Evolutionary conservation across 768 basidiomycete species (phyloP).

Genomic region (Inosperma sp.): DNA sequence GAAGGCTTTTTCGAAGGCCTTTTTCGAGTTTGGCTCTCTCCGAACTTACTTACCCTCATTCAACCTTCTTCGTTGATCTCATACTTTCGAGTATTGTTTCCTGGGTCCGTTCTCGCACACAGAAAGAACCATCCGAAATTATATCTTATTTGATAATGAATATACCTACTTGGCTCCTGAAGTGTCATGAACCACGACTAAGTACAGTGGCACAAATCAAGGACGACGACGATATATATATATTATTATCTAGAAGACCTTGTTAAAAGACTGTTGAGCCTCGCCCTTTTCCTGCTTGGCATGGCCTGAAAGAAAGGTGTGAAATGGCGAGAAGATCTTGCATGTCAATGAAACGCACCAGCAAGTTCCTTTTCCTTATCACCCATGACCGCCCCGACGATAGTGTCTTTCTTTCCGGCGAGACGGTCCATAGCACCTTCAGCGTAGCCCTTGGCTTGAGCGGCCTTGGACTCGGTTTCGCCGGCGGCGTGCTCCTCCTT

Average conservation of each 20-base stretch:
- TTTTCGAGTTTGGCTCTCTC: conserved; percentile 50
- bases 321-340: neutral
- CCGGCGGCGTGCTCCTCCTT: conserved; percentile 42
- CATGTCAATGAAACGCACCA: neutral
- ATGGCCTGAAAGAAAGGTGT: conserved; percentile 38
- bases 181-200: too few relatives aligned
- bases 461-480: conserved; percentile 40
- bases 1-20: conserved; percentile 55
- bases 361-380: conserved; percentile 33
- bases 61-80: too few relatives aligned
- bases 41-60: conserved; percentile 2
- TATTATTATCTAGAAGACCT: conserved; percentile 16
- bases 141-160: neutral
- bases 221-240: neutral
- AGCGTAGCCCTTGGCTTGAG: conserved; percentile 41
- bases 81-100: too few relatives aligned
- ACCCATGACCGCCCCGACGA: conserved; percentile 44
- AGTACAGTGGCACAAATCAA: too few relatives aligned
- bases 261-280: conserved; percentile 50
- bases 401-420: conserved; percentile 39
- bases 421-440: conserved; percentile 43
- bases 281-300: conserved; percentile 50
- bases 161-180: too few relatives aligned
- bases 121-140: too few relatives aligned
- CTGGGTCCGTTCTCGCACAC: too few relatives aligned